Evolutionary conservation across 441 rosid genomes (phyloP).

Genomic region (Gossypium schwendimanii): DNA sequence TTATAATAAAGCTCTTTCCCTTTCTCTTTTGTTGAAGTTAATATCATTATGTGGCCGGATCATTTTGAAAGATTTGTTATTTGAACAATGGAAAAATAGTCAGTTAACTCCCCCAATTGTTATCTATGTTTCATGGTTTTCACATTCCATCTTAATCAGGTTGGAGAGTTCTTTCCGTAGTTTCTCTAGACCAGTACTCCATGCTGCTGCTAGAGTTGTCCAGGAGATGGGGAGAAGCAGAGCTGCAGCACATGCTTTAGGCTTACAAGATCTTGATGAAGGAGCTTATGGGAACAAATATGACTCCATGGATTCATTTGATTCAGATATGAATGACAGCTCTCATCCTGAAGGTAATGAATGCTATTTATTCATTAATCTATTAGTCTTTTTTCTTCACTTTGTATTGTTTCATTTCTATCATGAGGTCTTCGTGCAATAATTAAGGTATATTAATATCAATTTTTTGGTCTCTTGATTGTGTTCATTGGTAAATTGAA

Average conservation of each 20-base stretch:
- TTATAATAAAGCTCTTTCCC: slow-evolving; percentile 13
- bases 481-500: not conserved
- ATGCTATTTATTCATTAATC: not conserved
- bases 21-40: not conserved
- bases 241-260: slow-evolving; percentile 95
- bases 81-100: not conserved
- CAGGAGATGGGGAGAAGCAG: slow-evolving; percentile 99
- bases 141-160: slow-evolving; percentile 33
- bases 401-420: not conserved
- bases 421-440: not conserved
- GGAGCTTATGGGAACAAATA: slow-evolving; percentile 58
- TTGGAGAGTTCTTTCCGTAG: slow-evolving; percentile 98
- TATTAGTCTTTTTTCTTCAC: not conserved
- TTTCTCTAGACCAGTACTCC: slow-evolving; percentile 98
- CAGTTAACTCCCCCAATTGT: not conserved
- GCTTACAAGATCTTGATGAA: slow-evolving; percentile 94
- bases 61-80: not conserved
- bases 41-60: not conserved
- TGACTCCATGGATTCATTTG: slow-evolving; percentile 53
- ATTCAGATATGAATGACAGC: slow-evolving; percentile 68
- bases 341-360: slow-evolving; percentile 74
- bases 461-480: not conserved
- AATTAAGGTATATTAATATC: not conserved
- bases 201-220: slow-evolving; percentile 98
- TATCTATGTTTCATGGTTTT: not conserved